phyloP scores from a whole-genome alignment of 2,329 filamentous ascomycete species.

The Trichoderma sp. region DNA sequence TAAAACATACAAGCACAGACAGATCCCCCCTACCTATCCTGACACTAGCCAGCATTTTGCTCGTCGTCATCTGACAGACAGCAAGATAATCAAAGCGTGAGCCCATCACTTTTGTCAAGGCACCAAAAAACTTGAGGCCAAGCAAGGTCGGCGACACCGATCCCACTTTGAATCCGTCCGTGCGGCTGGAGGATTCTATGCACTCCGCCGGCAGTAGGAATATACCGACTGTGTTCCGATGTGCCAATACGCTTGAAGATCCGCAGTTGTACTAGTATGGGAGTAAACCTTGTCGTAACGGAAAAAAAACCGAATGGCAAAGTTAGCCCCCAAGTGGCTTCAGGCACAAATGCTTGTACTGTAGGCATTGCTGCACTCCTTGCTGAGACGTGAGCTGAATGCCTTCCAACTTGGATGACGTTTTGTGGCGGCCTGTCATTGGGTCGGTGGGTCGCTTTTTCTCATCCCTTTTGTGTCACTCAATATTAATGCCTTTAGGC shows the following conservation, averaged over 20 bases:
- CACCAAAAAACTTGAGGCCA: constrained; percentile 8
- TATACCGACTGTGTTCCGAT: constrained; percentile 14
- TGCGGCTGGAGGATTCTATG: constrained; percentile 20
- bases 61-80: neutral
- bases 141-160: constrained; percentile 19
- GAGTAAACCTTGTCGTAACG: neutral
- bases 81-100: neutral
- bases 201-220: constrained; percentile 21
- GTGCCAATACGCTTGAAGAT: neutral
- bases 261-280: neutral
- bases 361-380: neutral
- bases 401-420: constrained; percentile 2
- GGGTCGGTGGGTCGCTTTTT: neutral
- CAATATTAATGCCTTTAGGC: neutral
- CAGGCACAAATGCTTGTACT: neutral
- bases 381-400: neutral
- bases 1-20: neutral
- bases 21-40: constrained; percentile 1
- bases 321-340: neutral
- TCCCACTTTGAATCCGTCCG: constrained; percentile 14
- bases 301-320: neutral
- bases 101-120: neutral
- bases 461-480: neutral
- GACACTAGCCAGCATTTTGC: neutral
- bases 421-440: neutral